These are phyloP conservation scores for Amanita rubescens DNA, from an alignment of 768 basidiomycete genomes.

Conservation along the genomic window DNA sequence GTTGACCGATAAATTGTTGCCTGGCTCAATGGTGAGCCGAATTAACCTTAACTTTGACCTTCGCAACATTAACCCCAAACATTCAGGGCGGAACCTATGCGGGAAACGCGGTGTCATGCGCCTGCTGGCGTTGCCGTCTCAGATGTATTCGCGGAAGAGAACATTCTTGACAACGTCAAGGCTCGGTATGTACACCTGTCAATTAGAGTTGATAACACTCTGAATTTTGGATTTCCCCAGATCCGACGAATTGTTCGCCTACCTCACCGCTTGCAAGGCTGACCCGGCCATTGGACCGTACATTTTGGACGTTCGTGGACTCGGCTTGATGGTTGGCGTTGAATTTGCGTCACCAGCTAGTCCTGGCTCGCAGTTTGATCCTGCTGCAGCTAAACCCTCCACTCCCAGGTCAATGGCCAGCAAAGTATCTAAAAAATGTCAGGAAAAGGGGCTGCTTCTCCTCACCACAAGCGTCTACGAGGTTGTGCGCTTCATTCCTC, in stretches of 20 bases:
- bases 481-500: conserved; percentile 88
- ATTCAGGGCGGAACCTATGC: conserved; percentile 80
- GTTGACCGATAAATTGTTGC: conserved; percentile 67
- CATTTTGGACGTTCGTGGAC: conserved; percentile 84
- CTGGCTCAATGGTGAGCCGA: conserved; percentile 67
- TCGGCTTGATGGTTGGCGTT: conserved; percentile 83
- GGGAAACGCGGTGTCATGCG: conserved; percentile 88
- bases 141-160: conserved; percentile 71
- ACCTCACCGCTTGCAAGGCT: conserved; percentile 49
- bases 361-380: conserved; percentile 39
- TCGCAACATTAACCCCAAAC: conserved; percentile 5
- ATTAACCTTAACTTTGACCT: not conserved
- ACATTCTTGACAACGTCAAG: conserved; percentile 75
- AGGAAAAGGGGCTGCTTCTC: conserved; percentile 81
- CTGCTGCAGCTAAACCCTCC: conserved; percentile 22
- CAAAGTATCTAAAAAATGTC: conserved; percentile 69
- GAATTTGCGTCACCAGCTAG: conserved; percentile 65
- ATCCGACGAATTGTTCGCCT: conserved; percentile 62
- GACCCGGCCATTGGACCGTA: conserved; percentile 43
- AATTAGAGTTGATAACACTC: not conserved
- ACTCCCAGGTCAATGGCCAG: conserved; percentile 48
- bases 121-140: conserved; percentile 81
- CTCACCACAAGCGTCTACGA: conserved; percentile 88
- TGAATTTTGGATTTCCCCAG: conserved; percentile 26
- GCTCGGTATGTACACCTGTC: conserved; percentile 41